Base-by-base conservation (phyloP, 768 basidiomycete species). In the Suillus decipiens region DNA sequence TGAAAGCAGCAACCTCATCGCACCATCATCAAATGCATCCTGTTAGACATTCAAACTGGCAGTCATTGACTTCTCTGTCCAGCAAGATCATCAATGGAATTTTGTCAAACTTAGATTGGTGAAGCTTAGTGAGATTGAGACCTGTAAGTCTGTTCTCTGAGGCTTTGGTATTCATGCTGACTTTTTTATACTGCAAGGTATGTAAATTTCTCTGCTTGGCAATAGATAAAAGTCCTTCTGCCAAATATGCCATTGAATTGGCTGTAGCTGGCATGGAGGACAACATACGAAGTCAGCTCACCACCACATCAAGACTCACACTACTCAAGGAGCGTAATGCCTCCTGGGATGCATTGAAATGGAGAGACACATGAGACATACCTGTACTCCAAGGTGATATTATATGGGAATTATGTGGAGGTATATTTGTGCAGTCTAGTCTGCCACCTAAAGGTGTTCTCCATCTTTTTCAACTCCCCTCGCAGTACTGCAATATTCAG, bases 191-290 rank as follows among this genome's bases (percentile, higher is more conserved):
- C 45, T 12, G 19, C 22, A 6, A 47, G 45, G 45, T 47, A 22
- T 47, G 45, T n/a, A 47, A n/a, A 47, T 22, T 22, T 22, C 45
- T 47, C n/a, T 12, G 45, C 9, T 97, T 71, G 97, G 85, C 82
- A 48, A 89, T 87, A 11, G 22, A 47, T 5, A 2, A 24, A 47
- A 24, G 22, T 14, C 11, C 47, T 14, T 0, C 22, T 6, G 11
- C 47, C 11, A 22, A 47, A 45, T 55, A 73, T 67, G 17, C 14
- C 28, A 31, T 24, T 6, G 22, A 31, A 42, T 34, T 15, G 7
- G 60, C 15, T 10, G 22, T 24, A 2, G 5, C 12, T 7, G 22
- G 47, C 12, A 24, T 47, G 22, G 47, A 47, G 22, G 47, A 47
- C 1, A 0, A 5, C 14, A 6, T 12, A 47, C 12, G 0, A 47